Percentiles rank a stretch among this genome's conserved stretches.
Evolutionary conservation across 352 stramenopile genomes (phyloP).

Genomic region (Globisporangium parvum): DNA sequence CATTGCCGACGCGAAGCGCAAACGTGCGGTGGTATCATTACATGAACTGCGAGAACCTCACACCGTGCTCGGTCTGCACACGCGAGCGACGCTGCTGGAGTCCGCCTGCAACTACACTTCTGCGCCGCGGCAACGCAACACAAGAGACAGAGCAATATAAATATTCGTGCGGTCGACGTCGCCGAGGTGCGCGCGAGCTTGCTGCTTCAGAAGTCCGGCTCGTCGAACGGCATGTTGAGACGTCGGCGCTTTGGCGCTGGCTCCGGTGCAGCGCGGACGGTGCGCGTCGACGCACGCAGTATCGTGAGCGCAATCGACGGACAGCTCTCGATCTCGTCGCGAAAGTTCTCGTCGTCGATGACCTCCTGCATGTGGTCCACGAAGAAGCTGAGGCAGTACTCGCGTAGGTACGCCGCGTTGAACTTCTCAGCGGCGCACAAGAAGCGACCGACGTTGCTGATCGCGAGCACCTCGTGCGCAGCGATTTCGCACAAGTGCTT

Average conservation of each 20-base stretch:
- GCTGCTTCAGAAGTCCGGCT: conserved; percentile 48
- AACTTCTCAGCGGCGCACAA: conserved; percentile 79
- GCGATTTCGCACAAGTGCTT: conserved; percentile 78
- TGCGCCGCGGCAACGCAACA: conserved; percentile 6
- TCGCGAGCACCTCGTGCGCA: conserved; percentile 58
- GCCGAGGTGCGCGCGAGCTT: neutral
- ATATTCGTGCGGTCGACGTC: conserved; percentile 20
- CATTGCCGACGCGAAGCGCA: neutral
- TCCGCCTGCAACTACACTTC: no score
- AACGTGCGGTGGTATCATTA: conserved; percentile 7
- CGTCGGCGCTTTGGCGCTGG: conserved; percentile 62
- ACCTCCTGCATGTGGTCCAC: conserved; percentile 71
- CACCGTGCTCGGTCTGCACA: no score
- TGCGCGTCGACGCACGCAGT: conserved; percentile 52
- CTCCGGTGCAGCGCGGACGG: conserved; percentile 20
- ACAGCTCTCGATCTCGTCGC: conserved; percentile 73
- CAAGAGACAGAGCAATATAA: conserved; percentile 22
- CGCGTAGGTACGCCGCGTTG: conserved; percentile 78
- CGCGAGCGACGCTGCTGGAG: no score
- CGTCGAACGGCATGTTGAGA: conserved; percentile 80
- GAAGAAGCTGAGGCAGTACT: conserved; percentile 78
- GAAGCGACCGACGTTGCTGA: conserved; percentile 73
- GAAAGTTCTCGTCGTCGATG: conserved; percentile 78
- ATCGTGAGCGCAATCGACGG: conserved; percentile 74
- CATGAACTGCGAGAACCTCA: neutral